Conservation (phyloP, 805 yeast species). For the Wickerhamomyces queroliae region DNA sequence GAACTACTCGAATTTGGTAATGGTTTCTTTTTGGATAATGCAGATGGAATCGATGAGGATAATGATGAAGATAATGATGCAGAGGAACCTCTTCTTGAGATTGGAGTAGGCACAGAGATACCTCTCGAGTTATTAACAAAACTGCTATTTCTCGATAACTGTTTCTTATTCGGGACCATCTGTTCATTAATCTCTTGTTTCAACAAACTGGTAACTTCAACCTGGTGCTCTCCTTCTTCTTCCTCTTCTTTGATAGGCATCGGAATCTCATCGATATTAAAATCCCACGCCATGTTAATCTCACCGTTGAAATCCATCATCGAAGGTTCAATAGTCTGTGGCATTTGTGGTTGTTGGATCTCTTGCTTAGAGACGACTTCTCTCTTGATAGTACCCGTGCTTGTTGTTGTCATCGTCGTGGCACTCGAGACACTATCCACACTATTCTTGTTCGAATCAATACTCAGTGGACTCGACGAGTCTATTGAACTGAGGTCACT, state of each 20-base stretch:
- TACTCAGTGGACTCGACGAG: slow-evolving; percentile 15
- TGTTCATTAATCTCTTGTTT: background rate
- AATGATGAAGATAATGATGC: slow-evolving; percentile 8
- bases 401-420: slow-evolving; percentile 7
- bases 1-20: slow-evolving; percentile 8
- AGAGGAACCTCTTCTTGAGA: background rate
- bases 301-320: slow-evolving; percentile 25
- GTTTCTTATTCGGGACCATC: background rate
- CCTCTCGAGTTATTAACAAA: background rate
- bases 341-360: slow-evolving; percentile 3
- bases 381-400: too few relatives aligned
- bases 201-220: too few relatives aligned
- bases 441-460: slow-evolving; percentile 19
- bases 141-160: background rate
- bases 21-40: slow-evolving; percentile 18
- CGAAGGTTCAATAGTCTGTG: slow-evolving; percentile 12
- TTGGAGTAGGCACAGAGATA: slow-evolving; percentile 1
- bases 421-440: slow-evolving; percentile 12
- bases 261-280: slow-evolving; percentile 23
- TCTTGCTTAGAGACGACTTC: background rate
- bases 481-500: slow-evolving; percentile 9
- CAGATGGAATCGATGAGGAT: slow-evolving; percentile 13
- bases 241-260: slow-evolving; percentile 9
- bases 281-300: slow-evolving; percentile 33
- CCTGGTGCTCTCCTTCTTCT: too few relatives aligned